Evolutionary conservation across 164 flowering plant genomes (phyloP), one percentile per base, ranked within the genome.

Genomic region (Magnolia officinalis): DNA sequence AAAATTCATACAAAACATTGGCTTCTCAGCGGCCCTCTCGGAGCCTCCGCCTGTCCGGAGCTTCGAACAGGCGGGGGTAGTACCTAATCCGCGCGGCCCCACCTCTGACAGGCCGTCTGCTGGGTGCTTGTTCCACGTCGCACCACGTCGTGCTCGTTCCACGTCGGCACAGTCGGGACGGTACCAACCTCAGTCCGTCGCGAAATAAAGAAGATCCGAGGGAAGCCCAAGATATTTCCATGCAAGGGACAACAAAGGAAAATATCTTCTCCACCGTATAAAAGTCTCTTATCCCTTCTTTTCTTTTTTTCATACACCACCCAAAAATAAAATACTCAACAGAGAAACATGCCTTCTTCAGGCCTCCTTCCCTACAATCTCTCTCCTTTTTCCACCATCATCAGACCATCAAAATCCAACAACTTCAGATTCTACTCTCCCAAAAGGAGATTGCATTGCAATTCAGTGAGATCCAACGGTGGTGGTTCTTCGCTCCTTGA

Each of bases 401-500:
- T 50, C 80, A 77, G 71, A 63, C 73, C 63, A 20, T 51, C 79
- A 26, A 77, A 16, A 49, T 76, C 71, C 58, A 65, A 3, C 19
- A 21, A 52, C 3, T 20, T 59, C 45, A 52, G 21, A n/a, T 71
- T 71, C 58, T 61, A 49, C 52, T 16, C 77, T 23, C 45, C 84
- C 26, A 37, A 50, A 9, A 80, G 71, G 67, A 83, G 70, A 75
- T 49, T 64, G 14, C 51, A 70, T 20, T 19, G 37, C 20, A 69
- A 58, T 20, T 71, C 81, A 31, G 1, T 79, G 13, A 73, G 72
- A 70, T 85, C 89, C 83, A 83, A 65, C 16, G 85, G 89, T 45
- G 45, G 45, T 3, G 45, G 45, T 37, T 78, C 90, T 37, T 77
- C 85, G 0, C 70, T 88, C 50, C 80, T 81, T 6, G 97, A 86